A percentile compares a stretch with the other conserved stretches of the same genome.
Evolutionary conservation across 2,329 filamentous ascomycete genomes (phyloP).

Genomic region (Alternaria sp.): DNA sequence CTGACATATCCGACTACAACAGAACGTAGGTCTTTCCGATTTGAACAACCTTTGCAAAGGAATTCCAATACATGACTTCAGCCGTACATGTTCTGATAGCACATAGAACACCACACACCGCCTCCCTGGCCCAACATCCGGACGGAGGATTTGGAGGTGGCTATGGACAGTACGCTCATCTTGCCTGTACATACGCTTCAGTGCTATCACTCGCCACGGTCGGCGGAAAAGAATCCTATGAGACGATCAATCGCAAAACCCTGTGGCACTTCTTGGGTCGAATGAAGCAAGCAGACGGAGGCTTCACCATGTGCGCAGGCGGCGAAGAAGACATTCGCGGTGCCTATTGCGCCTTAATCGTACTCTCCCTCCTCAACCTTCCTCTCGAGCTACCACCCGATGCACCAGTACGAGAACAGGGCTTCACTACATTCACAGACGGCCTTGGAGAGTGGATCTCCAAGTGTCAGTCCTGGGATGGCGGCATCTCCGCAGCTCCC

Average conservation of each 20-base stretch:
- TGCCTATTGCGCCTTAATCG: conserved; percentile 87
- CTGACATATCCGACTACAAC: conserved; percentile 72
- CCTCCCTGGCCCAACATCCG: conserved; percentile 80
- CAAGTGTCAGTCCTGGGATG: conserved; percentile 93
- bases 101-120: conserved; percentile 70
- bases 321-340: conserved; percentile 94
- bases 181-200: conserved; percentile 86
- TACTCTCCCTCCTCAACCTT: conserved; percentile 82
- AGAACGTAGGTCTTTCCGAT: conserved; percentile 59
- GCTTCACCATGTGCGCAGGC: conserved; percentile 84
- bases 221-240: conserved; percentile 75
- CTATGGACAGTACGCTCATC: conserved; percentile 87
- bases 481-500: conserved; percentile 85
- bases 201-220: conserved; percentile 80
- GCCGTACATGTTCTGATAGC: conserved; percentile 16
- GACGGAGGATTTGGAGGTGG: conserved; percentile 90
- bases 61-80: neutral
- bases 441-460: conserved; percentile 81
- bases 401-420: conserved; percentile 69
- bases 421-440: conserved; percentile 71
- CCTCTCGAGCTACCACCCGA: conserved; percentile 79
- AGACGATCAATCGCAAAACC: conserved; percentile 77
- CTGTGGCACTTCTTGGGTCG: conserved; percentile 92
- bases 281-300: conserved; percentile 85
- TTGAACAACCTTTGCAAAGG: neutral